phyloP scores from a whole-genome alignment of 169 alveolate species.

The Ichthyophthirius multifiliis region DNA sequence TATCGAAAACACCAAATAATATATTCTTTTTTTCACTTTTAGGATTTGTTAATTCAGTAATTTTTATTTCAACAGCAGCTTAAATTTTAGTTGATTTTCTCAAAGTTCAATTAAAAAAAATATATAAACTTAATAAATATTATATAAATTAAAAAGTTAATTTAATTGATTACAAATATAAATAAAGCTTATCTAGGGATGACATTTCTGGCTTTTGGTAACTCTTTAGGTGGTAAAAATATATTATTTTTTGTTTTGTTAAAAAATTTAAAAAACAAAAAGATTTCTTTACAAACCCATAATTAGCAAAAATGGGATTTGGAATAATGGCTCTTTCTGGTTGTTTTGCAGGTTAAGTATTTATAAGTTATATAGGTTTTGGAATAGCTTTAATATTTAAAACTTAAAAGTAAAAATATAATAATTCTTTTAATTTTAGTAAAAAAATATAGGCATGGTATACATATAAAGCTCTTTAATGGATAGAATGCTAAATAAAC shows the following conservation, averaged over 20 bases:
- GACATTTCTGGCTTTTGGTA: conserved; percentile 70
- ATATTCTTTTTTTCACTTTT: background rate
- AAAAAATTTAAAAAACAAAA: background rate
- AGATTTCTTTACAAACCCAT: conserved; percentile 38
- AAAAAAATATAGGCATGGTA: background rate
- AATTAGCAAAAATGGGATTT: conserved; percentile 45
- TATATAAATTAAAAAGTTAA: background rate
- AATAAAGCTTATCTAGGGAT: conserved; percentile 53
- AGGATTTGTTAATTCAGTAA: conserved; percentile 24
- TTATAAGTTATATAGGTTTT: conserved; percentile 42
- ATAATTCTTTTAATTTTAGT: background rate
- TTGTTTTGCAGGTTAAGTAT: conserved; percentile 53
- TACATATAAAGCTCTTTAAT: background rate
- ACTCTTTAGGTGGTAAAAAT: conserved; percentile 51
- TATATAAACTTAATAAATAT: background rate
- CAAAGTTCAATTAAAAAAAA: background rate
- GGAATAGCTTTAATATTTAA: conserved; percentile 41
- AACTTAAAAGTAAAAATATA: conserved; percentile 2
- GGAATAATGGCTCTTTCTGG: conserved; percentile 56
- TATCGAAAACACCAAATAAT: background rate
- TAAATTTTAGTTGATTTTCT: conserved; percentile 16
- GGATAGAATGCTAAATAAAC: background rate
- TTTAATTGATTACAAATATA: conserved; percentile 15
- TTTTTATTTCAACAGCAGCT: conserved; percentile 19
- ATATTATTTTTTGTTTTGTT: background rate